phyloP scores from a whole-genome alignment of 352 stramenopile species.

The Thraustotheca clavata region DNA sequence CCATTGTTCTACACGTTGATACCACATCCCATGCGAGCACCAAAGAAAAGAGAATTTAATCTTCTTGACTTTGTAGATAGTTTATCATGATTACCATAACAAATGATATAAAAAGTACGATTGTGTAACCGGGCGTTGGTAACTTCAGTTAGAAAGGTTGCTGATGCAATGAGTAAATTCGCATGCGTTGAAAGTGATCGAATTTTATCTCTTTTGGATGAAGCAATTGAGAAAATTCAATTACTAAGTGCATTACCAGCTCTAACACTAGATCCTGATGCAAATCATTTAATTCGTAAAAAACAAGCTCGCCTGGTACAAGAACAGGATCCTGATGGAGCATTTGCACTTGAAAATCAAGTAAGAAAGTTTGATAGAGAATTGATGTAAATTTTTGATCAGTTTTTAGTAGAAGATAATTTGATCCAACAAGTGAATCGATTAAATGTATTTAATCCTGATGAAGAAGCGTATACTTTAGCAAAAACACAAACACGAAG shows the following conservation, averaged over 20 bases:
- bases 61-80: too few species aligned
- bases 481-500: not conserved
- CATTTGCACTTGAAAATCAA: slow-evolving; percentile 22
- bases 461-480: not conserved
- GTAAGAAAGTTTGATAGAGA: slow-evolving; percentile 22
- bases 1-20: not conserved
- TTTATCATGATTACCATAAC: not conserved
- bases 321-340: slow-evolving; percentile 1
- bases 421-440: not conserved
- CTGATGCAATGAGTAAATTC: slow-evolving; percentile 24
- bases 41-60: too few species aligned
- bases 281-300: not conserved
- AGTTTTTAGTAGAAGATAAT: slow-evolving; percentile 15
- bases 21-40: too few species aligned
- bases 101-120: too few species aligned
- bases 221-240: slow-evolving; percentile 28
- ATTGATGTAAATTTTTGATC: not conserved
- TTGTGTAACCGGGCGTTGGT: too few species aligned
- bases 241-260: slow-evolving; percentile 27
- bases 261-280: not conserved
- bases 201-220: slow-evolving; percentile 33
- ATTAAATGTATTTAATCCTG: not conserved
- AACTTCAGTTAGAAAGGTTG: too few species aligned
- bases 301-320: not conserved
- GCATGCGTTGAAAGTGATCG: slow-evolving; percentile 31